phyloP scores from a whole-genome alignment of 1,284 basidiomycete species.

The Austroboletus sp. region DNA sequence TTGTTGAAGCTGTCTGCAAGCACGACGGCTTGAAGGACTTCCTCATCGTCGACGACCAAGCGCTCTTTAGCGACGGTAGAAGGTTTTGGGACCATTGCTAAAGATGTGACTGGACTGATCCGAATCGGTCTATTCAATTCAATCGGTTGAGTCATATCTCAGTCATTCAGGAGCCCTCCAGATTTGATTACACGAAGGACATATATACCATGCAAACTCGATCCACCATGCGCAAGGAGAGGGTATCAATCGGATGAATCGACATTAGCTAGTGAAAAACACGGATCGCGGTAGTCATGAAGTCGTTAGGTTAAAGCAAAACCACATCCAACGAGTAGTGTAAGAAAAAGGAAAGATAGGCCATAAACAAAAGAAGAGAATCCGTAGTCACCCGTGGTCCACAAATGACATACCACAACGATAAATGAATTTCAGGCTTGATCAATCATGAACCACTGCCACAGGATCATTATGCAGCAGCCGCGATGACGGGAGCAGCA shows the following conservation, averaged over 20 bases:
- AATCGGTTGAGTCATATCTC: slow-evolving; percentile 22
- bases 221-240: slow-evolving; percentile 30
- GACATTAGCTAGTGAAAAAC: slow-evolving; percentile 34
- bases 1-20: slow-evolving; percentile 94
- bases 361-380: slow-evolving; percentile 30
- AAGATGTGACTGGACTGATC: not conserved
- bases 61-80: slow-evolving; percentile 52
- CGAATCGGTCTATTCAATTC: not conserved
- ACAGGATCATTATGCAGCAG: slow-evolving; percentile 49
- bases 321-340: slow-evolving; percentile 59
- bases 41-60: slow-evolving; percentile 61
- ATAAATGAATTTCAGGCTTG: slow-evolving; percentile 42
- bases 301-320: slow-evolving; percentile 40
- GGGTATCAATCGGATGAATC: slow-evolving; percentile 38
- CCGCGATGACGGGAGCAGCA: slow-evolving; percentile 47
- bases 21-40: slow-evolving; percentile 84
- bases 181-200: slow-evolving; percentile 54
- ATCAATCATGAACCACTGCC: slow-evolving; percentile 41
- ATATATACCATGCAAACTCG: slow-evolving; percentile 44
- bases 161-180: slow-evolving; percentile 18
- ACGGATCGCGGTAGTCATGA: slow-evolving; percentile 52
- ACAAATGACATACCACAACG: slow-evolving; percentile 33
- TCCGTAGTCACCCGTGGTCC: slow-evolving; percentile 35
- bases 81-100: slow-evolving; percentile 58
- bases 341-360: slow-evolving; percentile 37